Percentiles rank a stretch among this genome's conserved stretches.
phyloP scores from a whole-genome alignment of 208 protist genomes.

The Novymonas esmeraldas region DNA sequence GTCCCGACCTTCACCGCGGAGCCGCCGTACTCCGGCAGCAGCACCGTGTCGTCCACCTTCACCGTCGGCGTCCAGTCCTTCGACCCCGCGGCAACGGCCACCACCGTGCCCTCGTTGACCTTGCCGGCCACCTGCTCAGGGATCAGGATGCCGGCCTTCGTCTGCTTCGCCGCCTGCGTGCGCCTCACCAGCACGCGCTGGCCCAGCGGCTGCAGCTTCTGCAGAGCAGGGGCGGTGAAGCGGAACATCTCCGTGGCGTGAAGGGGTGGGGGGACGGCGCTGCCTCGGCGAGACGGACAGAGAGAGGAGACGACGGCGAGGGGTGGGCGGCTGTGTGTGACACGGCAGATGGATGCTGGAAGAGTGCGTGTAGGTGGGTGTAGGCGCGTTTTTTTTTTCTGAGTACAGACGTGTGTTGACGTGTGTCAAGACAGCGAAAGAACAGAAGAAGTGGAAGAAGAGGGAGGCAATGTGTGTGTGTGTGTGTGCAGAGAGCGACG shows the following conservation, averaged over 20 bases:
- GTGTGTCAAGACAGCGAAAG: background rate
- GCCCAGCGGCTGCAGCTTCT: conserved; percentile 91
- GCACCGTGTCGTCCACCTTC: conserved; percentile 90
- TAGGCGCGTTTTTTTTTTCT: no score
- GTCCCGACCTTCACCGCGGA: conserved; percentile 90
- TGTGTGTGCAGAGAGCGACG: conserved; percentile 4
- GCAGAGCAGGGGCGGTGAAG: conserved; percentile 66
- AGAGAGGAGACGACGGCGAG: background rate
- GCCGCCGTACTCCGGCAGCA: conserved; percentile 92
- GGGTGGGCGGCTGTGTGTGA: no score
- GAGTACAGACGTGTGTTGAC: no score
- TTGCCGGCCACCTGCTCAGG: conserved; percentile 92
- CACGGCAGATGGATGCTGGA: no score
- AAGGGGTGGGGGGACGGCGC: background rate
- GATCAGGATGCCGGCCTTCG: conserved; percentile 93
- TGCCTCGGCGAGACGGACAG: background rate
- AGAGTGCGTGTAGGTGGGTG: background rate
- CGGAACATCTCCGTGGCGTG: conserved; percentile 67
- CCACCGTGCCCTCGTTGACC: conserved; percentile 92
- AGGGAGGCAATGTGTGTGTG: conserved; percentile 3
- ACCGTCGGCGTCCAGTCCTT: conserved; percentile 93
- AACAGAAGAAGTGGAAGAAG: background rate
- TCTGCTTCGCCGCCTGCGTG: conserved; percentile 89
- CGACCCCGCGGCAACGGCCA: conserved; percentile 85
- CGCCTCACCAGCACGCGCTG: conserved; percentile 91